A percentile compares a stretch with the other conserved stretches of the same genome.
Evolutionary conservation across 176 grass and related monocot genomes (phyloP).

Genomic region (Chloris gayana): DNA sequence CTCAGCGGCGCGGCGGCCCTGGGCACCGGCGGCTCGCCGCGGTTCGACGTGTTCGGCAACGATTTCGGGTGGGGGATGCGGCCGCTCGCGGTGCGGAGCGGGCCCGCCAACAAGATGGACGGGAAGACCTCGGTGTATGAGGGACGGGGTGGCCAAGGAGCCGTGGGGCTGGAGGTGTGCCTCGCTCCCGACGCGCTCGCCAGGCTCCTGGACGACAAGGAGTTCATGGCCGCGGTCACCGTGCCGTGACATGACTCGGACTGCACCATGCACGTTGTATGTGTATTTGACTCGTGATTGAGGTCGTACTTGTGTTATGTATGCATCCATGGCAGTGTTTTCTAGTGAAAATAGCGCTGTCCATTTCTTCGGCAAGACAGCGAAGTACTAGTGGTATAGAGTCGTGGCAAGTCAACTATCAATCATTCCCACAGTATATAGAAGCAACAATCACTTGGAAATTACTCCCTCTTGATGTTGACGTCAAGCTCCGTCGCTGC

Average conservation of each 20-base stretch:
- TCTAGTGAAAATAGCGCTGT: too few relatives aligned
- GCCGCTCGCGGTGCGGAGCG: constrained; percentile 36
- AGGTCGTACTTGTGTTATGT: not conserved
- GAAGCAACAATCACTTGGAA: too few relatives aligned
- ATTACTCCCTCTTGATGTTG: too few relatives aligned
- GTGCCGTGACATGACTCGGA: not conserved
- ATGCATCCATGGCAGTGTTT: not conserved
- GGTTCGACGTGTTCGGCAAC: constrained; percentile 33
- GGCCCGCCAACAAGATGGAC: constrained; percentile 31
- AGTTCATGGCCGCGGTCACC: not conserved
- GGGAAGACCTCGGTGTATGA: not conserved
- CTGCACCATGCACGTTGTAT: not conserved
- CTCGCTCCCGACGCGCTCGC: not conserved
- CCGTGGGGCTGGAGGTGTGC: not conserved
- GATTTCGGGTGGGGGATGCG: constrained; percentile 40
- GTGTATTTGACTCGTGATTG: too few relatives aligned
- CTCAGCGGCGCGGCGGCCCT: not conserved
- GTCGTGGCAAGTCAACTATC: too few relatives aligned
- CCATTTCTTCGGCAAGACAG: too few relatives aligned
- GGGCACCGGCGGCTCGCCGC: constrained; percentile 15
- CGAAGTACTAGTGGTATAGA: too few relatives aligned
- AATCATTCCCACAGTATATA: too few relatives aligned
- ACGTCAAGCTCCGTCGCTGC: too few relatives aligned
- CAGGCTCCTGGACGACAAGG: not conserved
- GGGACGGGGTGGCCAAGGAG: not conserved